Evolutionary conservation across 306 rosid species (phyloP).

Genomic region (Hippophae gyantsensis): DNA sequence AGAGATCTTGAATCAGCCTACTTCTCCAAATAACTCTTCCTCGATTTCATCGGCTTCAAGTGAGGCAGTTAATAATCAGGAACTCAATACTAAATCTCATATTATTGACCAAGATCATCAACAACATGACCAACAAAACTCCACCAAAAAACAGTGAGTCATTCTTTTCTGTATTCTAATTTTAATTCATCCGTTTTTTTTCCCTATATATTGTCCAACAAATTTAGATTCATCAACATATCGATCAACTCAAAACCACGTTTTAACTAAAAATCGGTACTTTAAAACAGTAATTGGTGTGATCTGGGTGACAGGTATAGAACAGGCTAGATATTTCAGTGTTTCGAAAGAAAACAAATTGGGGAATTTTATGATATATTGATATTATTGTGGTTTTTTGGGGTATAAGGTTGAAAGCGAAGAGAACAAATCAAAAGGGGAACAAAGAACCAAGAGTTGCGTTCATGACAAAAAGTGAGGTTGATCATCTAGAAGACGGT

Average conservation of each 20-base stretch:
- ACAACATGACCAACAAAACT: conserved; percentile 17
- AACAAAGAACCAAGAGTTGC: conserved; percentile 77
- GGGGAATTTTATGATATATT: conserved; percentile 19
- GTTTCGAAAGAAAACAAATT: neutral
- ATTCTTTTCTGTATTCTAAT: neutral
- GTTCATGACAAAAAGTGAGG: conserved; percentile 98
- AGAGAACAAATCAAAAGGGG: conserved; percentile 69
- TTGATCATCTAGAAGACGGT: conserved; percentile 98
- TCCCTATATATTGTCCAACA: too few species aligned
- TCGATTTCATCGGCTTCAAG: conserved; percentile 78
- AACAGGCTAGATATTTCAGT: neutral
- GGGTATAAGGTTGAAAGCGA: conserved; percentile 53
- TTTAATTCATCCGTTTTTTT: neutral
- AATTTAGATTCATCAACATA: too few species aligned
- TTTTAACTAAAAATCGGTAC: too few species aligned
- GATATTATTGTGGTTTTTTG: conserved; percentile 11
- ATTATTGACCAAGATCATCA: conserved; percentile 17
- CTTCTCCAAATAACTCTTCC: conserved; percentile 62
- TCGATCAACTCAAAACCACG: too few species aligned
- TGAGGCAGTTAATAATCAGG: conserved; percentile 50
- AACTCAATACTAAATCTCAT: conserved; percentile 20
- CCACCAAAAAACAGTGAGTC: conserved; percentile 53
- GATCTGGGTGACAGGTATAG: neutral
- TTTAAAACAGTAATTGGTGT: too few species aligned
- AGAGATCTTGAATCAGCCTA: conserved; percentile 51